Conservation (phyloP, 2,329 filamentous ascomycete genomes). For the Ophiocordyceps sinensis region DNA sequence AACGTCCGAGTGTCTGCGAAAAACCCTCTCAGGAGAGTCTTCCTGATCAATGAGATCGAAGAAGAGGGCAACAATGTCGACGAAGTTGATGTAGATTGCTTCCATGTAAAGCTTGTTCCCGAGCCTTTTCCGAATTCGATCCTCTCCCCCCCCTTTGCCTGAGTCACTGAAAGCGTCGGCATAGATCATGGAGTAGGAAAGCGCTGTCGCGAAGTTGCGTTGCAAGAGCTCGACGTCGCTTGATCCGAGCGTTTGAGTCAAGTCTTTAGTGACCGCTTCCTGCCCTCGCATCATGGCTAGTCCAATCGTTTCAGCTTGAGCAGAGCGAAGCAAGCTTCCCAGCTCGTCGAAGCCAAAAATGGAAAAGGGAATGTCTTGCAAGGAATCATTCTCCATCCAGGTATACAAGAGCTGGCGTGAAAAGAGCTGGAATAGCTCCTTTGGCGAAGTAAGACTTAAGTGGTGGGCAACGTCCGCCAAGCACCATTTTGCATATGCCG, state of each 20-base stretch:
- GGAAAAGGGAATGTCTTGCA: slow-evolving; percentile 65
- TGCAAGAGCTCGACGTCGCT: slow-evolving; percentile 44
- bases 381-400: slow-evolving; percentile 57
- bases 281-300: slow-evolving; percentile 73
- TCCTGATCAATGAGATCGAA: slow-evolving; percentile 69
- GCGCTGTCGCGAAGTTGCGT: slow-evolving; percentile 58
- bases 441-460: slow-evolving; percentile 50
- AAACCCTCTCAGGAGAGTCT: slow-evolving; percentile 53
- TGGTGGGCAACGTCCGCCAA: slow-evolving; percentile 49
- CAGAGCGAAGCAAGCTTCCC: slow-evolving; percentile 51
- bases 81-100: slow-evolving; percentile 55
- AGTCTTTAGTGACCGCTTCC: slow-evolving; percentile 42
- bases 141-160: slow-evolving; percentile 43
- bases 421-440: slow-evolving; percentile 68
- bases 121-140: slow-evolving; percentile 52
- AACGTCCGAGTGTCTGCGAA: slow-evolving; percentile 44
- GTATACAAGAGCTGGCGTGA: slow-evolving; percentile 81
- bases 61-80: slow-evolving; percentile 61
- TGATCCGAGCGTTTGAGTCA: slow-evolving; percentile 43
- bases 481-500: slow-evolving; percentile 58
- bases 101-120: slow-evolving; percentile 50
- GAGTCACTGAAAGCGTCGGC: slow-evolving; percentile 13
- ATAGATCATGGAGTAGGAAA: slow-evolving; percentile 73
- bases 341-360: slow-evolving; percentile 70
- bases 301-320: slow-evolving; percentile 64